Base-by-base conservation (phyloP, 495 filamentous ascomycete genomes). In the Talaromyces ruber region DNA sequence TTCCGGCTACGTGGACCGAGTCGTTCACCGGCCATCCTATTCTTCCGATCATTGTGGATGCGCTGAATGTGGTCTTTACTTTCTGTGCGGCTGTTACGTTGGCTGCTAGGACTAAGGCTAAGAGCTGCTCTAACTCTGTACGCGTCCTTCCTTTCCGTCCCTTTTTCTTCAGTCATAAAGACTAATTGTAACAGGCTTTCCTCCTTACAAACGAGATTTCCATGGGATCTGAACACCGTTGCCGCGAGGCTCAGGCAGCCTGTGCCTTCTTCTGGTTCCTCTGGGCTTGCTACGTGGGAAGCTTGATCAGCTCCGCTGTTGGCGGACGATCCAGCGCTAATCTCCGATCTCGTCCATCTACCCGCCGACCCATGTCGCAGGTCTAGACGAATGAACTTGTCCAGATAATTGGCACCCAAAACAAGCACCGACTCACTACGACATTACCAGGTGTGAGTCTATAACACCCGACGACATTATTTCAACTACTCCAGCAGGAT, bases 261-360 rank as follows among this genome's bases (percentile, higher is more conserved):
- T 78, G 72, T 34, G 86, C 88, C 0, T 91, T 91, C 79, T 78
- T 89, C 63, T 91, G 84, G 84, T 89, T 91, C 73, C 82, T 77
- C 59, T 89, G 87, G 77, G 82, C 78, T 21, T 70, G 83, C 0
- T 91, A 79, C 68, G 74, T 76, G 61, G 82, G 71, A 18, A 84
- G 84, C 2, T 63, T 82, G 21, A 65, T 83, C 51, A 66, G 88
- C 43, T 83, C 80, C 1, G 62, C 76, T 67, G 64, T 89, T 25
- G 63, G 68, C 61, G 67, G 74, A 52, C 75, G 74, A 22, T 66
- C 66, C 1, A 64, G 67, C 45, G 69, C 69, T 24, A 79, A 76
- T 66, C 65, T 81, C 62, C 75, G 78, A 37, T 70, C 54, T 56
- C 21, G 37, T 11, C 32, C 61, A 7, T 43, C 37, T 25, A 24